phyloP scores from a whole-genome alignment of 805 yeast species.

The Teunomyces pallodes region DNA sequence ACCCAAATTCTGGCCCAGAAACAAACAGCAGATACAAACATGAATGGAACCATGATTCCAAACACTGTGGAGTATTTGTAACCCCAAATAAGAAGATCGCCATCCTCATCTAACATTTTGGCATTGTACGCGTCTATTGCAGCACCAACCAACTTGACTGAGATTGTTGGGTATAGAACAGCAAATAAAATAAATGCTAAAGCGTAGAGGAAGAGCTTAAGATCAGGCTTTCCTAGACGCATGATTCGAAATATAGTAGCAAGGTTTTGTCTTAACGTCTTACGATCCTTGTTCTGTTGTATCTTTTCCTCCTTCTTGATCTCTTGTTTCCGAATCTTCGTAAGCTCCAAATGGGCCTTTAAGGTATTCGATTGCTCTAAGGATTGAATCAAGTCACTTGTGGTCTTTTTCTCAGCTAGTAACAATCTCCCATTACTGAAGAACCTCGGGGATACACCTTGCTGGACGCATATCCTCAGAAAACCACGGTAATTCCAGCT shows the following conservation, averaged over 20 bases:
- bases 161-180: slow-evolving; percentile 42
- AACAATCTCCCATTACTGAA: not conserved
- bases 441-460: not conserved
- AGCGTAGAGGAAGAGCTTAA: slow-evolving; percentile 36
- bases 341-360: slow-evolving; percentile 27
- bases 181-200: slow-evolving; percentile 42
- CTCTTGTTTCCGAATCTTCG: slow-evolving; percentile 22
- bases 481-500: not conserved
- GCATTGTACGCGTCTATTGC: slow-evolving; percentile 42
- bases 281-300: slow-evolving; percentile 19
- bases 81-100: slow-evolving; percentile 43
- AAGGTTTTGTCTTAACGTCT: slow-evolving; percentile 32
- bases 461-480: not conserved
- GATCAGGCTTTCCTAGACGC: slow-evolving; percentile 38
- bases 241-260: slow-evolving; percentile 38
- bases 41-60: slow-evolving; percentile 42
- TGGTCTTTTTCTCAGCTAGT: not conserved
- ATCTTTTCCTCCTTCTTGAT: slow-evolving; percentile 30
- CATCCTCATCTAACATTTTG: slow-evolving; percentile 34
- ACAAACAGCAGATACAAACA: slow-evolving; percentile 41
- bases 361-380: slow-evolving; percentile 14
- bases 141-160: slow-evolving; percentile 43
- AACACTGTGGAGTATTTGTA: slow-evolving; percentile 41
- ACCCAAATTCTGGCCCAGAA: slow-evolving; percentile 49
- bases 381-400: slow-evolving; percentile 1